Base-by-base conservation (phyloP, 2,329 filamentous ascomycete species). In the Aspergillus sergii region DNA sequence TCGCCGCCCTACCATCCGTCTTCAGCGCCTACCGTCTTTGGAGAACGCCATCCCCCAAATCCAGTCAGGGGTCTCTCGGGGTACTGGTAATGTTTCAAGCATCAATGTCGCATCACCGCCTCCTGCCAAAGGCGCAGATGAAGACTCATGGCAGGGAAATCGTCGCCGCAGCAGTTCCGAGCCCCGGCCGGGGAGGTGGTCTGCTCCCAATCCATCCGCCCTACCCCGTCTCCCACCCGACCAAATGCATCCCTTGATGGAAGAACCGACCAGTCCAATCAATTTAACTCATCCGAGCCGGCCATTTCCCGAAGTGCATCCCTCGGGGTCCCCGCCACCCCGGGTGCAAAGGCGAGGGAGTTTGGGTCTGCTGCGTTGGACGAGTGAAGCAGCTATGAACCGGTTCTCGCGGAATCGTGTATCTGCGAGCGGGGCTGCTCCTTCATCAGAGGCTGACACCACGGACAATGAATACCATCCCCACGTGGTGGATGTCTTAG, bases 401-500 rank as follows among this genome's bases (percentile, higher is more conserved):
- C 69, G 72, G 3, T 70, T 78, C 34, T 71, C 72, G 6, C 68
- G 75, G 26, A 76, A 76, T 51, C 76, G 75, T 12, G 76, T 72
- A 23, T 78, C 76, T 12, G 69, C 76, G 1, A 67, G 67, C 26
- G 73, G 72, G 14, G 58, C 62, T 26, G 46, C 65, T 9, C 68
- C 72, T 28, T 61, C 65, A 4, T 43, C 54, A 28, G 39, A 10
- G 51, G 9, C 60, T 21, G 57, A 68, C 12, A 12, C 30, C 46
- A n/a, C 8, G 48, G 59, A 61, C 58, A 66, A 75, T 53, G 84
- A 90, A 64, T 90, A 91, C 70, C 85, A 86, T 30, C 77, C 84
- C 12, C 83, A 86, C 66, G 81, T 91, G 67, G 88, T 91, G 8
- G 88, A 91, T 74, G 78, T 91, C 19, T 78, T 92, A 57, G 89